Evolutionary conservation across 2,329 filamentous ascomycete genomes (phyloP).

Genomic region (Alternaria burnsii): DNA sequence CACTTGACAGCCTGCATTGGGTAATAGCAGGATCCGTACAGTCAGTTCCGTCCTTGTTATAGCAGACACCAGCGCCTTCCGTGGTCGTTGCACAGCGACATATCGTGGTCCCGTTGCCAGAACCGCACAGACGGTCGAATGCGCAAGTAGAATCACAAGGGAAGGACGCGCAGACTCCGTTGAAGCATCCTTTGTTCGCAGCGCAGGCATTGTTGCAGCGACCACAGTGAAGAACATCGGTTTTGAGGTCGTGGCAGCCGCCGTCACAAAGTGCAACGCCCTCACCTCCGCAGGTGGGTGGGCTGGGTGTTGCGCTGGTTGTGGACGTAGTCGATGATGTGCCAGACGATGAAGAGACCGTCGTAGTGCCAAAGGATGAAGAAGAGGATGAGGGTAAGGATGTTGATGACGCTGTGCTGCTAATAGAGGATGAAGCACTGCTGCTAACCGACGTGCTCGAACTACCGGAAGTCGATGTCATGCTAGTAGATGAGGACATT

Average conservation of each 20-base stretch:
- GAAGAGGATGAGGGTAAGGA: neutral
- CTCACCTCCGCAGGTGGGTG: slow-evolving; percentile 23
- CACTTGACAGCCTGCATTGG: neutral
- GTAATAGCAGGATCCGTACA: slow-evolving; percentile 19
- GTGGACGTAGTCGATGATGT: slow-evolving; percentile 5
- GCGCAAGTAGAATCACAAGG: slow-evolving; percentile 43
- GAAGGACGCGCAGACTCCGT: slow-evolving; percentile 44
- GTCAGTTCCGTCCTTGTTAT: slow-evolving; percentile 30
- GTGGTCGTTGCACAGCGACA: slow-evolving; percentile 42
- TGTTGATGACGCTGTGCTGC: neutral
- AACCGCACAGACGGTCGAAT: slow-evolving; percentile 36
- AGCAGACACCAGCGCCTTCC: slow-evolving; percentile 40
- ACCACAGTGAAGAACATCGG: slow-evolving; percentile 37
- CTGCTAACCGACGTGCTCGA: slow-evolving; percentile 3
- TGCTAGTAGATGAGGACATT: neutral
- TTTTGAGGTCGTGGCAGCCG: slow-evolving; percentile 34
- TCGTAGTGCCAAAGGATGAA: slow-evolving; percentile 1
- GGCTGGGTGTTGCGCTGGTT: slow-evolving; percentile 8
- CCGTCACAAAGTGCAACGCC: slow-evolving; percentile 30
- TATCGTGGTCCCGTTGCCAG: slow-evolving; percentile 19
- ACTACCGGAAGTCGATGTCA: neutral
- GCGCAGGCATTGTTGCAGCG: slow-evolving; percentile 38
- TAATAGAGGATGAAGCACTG: slow-evolving; percentile 1
- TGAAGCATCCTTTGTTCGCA: slow-evolving; percentile 35
- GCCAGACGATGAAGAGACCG: slow-evolving; percentile 5